These are phyloP conservation scores for Naegleria gruberi DNA, from an alignment of 208 protist genomes.

Conservation along the genomic window DNA sequence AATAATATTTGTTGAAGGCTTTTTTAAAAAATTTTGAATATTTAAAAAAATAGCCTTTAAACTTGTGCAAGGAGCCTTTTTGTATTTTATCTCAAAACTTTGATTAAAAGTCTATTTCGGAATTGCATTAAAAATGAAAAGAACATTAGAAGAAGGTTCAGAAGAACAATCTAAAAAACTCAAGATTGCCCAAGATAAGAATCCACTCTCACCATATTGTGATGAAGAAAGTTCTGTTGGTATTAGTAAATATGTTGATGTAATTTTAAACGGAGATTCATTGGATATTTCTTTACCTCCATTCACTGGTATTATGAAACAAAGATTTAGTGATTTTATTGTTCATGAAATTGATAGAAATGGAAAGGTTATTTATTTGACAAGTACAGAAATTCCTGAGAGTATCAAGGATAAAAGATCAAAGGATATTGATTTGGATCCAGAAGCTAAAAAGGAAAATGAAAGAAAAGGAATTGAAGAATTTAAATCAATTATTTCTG, in stretches of 20 bases:
- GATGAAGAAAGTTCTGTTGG: conserved; percentile 6
- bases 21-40: no score
- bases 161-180: not conserved
- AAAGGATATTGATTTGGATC: not conserved
- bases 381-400: not conserved
- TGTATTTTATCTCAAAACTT: no score
- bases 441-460: not conserved
- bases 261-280: not conserved
- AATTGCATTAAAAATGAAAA: no score
- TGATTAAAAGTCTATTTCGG: no score
- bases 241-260: conserved; percentile 12
- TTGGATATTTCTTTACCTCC: not conserved
- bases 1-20: no score
- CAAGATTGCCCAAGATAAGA: not conserved
- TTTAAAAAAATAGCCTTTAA: no score
- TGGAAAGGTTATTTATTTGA: conserved; percentile 30
- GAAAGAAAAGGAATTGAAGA: not conserved
- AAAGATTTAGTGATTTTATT: conserved; percentile 45
- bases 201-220: not conserved
- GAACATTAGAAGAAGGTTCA: no score
- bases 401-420: not conserved
- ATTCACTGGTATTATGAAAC: conserved; percentile 39
- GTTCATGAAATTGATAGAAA: conserved; percentile 39
- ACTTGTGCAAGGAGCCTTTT: no score
- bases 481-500: not conserved